Evolutionary conservation across 331 rosid genomes (phyloP), one percentile per base, ranked within the genome.

Genomic region (Stylosanthes scabra): DNA sequence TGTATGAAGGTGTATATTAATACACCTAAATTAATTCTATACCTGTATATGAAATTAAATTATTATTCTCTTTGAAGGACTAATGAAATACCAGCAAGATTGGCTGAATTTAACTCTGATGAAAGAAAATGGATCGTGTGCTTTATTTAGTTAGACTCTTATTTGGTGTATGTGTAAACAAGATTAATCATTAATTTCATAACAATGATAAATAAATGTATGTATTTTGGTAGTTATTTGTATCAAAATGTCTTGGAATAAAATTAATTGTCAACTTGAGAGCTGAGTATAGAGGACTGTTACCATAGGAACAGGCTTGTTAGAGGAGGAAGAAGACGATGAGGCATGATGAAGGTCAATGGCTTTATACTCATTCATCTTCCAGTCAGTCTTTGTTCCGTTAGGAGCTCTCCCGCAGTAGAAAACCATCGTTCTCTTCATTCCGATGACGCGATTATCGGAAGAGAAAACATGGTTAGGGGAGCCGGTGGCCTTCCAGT

Each of bases 401-500:
- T 62, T 73, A 0, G 97, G 96, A 39, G 97, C 97, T 71, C 97
- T 81, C 68, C 98, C 98, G 31, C 8, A 58, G 42, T 93, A 93
- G 85, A 93, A 93, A 62, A 88, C 98, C 97, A 91, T 89, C 8
- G 98, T 89, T 52, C 95, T 87, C 45, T 91, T 93, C 64, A 83
- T 16, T 3, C 97, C 96, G 9, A 93, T 91, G 14, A 77, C 25
- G 15, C 78, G 83, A 62, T 83, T 83, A 6, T 69, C 78, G 3
- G 83, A 81, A 28, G 98, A 88, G 80, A 81, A 89, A 45, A 93
- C 94, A 15, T 51, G 81, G 41, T 74, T 91, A 0, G 97, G 95
- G 49, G 98, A 89, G 0, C 98, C 97, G 1, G 97, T 93, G 0
- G 96, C 97, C 41, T 93, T 93, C 98, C 98, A 93, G 74, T 86